phyloP scores from a whole-genome alignment of 495 filamentous ascomycete species.

The Barbatosphaeria neglecta region DNA sequence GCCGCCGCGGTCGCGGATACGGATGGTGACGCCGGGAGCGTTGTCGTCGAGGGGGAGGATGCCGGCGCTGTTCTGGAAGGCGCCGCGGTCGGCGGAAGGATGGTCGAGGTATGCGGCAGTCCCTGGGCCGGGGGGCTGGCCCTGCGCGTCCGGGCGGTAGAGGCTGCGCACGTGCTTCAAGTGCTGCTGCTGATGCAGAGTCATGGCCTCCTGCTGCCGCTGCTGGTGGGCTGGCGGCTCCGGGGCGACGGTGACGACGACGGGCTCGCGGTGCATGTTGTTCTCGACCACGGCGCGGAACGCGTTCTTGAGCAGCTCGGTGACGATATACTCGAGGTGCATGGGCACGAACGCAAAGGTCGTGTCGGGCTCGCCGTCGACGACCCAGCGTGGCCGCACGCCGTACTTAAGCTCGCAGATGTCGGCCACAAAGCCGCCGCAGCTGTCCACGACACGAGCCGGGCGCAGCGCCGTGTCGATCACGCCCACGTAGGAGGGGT shows the following conservation, averaged over 20 bases:
- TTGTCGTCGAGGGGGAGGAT: conserved; percentile 48
- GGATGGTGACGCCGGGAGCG: conserved; percentile 82
- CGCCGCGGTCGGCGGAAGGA: conserved; percentile 43
- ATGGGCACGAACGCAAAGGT: conserved; percentile 86
- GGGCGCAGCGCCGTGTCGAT: conserved; percentile 89
- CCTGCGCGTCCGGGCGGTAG: neutral
- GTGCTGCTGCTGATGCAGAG: neutral
- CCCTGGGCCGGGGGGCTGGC: conserved; percentile 29
- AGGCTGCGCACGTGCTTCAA: too few relatives aligned
- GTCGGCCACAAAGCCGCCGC: conserved; percentile 82
- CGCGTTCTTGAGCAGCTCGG: conserved; percentile 91
- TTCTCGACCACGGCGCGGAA: conserved; percentile 87
- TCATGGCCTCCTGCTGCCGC: too few relatives aligned
- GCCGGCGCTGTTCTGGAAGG: conserved; percentile 29
- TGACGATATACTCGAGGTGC: conserved; percentile 93
- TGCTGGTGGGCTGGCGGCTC: conserved; percentile 43
- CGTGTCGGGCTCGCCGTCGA: conserved; percentile 72
- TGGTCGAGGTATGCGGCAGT: conserved; percentile 63
- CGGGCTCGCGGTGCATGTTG: conserved; percentile 62
- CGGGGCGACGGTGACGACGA: conserved; percentile 86
- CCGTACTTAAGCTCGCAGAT: conserved; percentile 96
- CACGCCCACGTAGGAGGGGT: conserved; percentile 79
- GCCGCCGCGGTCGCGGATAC: conserved; percentile 89
- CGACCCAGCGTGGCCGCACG: conserved; percentile 65
- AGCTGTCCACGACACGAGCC: conserved; percentile 63